Evolutionary conservation across 78 protist species (phyloP).

Genomic region (Mantamonas sphyraenae): DNA sequence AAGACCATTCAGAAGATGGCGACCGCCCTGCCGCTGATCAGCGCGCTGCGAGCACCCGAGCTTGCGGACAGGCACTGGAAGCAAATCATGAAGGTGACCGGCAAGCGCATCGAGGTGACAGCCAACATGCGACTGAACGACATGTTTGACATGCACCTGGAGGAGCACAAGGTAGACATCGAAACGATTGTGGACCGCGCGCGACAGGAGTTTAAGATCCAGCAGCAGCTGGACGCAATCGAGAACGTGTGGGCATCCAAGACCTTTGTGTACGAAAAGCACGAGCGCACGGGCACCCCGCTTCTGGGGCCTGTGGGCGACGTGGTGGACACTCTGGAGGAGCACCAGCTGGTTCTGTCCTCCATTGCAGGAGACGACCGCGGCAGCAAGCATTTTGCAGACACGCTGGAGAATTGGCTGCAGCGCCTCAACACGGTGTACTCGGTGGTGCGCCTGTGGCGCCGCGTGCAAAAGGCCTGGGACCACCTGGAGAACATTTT

Average conservation of each 20-base stretch:
- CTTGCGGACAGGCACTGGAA: constrained; percentile 85
- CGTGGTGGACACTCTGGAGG: constrained; percentile 43
- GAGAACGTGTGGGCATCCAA: constrained; percentile 19
- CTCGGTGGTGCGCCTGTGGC: constrained; percentile 48
- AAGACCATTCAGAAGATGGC: constrained; percentile 35
- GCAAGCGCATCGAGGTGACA: constrained; percentile 19
- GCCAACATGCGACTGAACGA: constrained; percentile 42
- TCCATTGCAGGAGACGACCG: no score
- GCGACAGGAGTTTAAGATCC: constrained; percentile 42
- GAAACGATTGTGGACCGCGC: constrained; percentile 41
- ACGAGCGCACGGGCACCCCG: constrained; percentile 14
- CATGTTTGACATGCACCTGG: constrained; percentile 53
- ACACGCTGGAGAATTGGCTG: constrained; percentile 56
- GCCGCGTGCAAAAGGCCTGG: constrained; percentile 80
- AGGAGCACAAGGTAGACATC: constrained; percentile 53
- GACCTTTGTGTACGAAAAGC: constrained; percentile 21
- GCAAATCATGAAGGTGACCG: constrained; percentile 48
- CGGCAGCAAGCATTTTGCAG: no score
- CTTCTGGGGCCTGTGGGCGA: constrained; percentile 31
- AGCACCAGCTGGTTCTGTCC: constrained; percentile 35
- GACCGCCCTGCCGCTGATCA: constrained; percentile 52
- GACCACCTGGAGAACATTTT: constrained; percentile 66
- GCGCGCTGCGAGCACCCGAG: constrained; percentile 54
- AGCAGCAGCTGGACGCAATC: constrained; percentile 16
- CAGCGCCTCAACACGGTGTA: constrained; percentile 48